phyloP scores from a whole-genome alignment of 192 early-diverging fungal species.

The Coemansia sp. region DNA sequence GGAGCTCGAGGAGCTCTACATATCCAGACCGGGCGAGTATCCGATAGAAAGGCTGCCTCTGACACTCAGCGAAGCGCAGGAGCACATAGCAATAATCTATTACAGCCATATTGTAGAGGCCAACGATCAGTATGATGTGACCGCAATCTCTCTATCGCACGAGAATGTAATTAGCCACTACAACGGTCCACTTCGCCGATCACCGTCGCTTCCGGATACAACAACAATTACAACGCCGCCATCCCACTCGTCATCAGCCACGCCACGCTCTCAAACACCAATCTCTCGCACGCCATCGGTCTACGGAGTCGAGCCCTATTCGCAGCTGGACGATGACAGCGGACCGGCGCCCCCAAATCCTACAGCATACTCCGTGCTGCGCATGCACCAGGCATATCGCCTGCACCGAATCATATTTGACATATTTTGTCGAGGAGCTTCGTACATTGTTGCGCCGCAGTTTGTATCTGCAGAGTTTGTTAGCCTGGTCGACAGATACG shows the following conservation, averaged over 20 bases:
- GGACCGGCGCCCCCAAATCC: neutral
- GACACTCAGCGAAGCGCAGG: conserved; percentile 19
- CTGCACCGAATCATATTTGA: conserved; percentile 34
- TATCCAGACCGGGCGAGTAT: neutral
- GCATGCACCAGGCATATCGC: conserved; percentile 36
- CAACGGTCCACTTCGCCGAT: conserved; percentile 23
- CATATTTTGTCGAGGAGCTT: conserved; percentile 40
- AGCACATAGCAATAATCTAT: conserved; percentile 23
- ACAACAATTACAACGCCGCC: too few species aligned
- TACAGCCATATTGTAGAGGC: conserved; percentile 6
- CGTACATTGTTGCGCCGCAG: conserved; percentile 24
- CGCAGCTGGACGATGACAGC: neutral
- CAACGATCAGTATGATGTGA: neutral
- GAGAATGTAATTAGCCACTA: conserved; percentile 19
- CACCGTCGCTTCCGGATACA: conserved; percentile 21
- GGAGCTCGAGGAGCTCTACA: conserved; percentile 18
- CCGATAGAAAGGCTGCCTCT: conserved; percentile 12
- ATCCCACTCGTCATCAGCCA: conserved; percentile 3
- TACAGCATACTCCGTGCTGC: conserved; percentile 31
- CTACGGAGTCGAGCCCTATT: conserved; percentile 5
- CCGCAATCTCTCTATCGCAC: conserved; percentile 15
- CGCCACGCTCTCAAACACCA: conserved; percentile 5
- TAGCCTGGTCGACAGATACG: conserved; percentile 9
- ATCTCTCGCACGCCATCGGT: neutral
- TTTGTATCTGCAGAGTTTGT: conserved; percentile 31